These are phyloP conservation scores for Zygoascus meyerae DNA, from an alignment of 1,139 yeast species.

Conservation along the genomic window DNA sequence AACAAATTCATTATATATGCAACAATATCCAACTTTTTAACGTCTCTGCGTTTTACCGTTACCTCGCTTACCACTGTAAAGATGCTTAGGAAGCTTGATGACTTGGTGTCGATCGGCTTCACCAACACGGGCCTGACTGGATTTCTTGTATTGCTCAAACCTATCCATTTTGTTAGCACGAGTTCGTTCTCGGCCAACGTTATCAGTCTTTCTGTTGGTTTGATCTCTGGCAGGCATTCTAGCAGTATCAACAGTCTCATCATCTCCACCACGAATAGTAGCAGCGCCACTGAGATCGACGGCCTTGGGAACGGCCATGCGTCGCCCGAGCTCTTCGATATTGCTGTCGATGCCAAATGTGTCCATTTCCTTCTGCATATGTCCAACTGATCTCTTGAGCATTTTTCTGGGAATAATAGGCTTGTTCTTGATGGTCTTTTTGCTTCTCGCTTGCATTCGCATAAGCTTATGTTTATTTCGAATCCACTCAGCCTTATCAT, in stretches of 20 bases:
- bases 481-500: conserved; percentile 90
- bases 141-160: conserved; percentile 88
- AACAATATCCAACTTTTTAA: conserved; percentile 28
- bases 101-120: conserved; percentile 92
- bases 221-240: conserved; percentile 51
- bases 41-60: conserved; percentile 68
- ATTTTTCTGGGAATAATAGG: conserved; percentile 93
- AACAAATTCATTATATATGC: too few relatives aligned
- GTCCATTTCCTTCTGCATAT: conserved; percentile 86
- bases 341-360: conserved; percentile 83
- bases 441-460: conserved; percentile 81
- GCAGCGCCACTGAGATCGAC: conserved; percentile 63
- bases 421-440: conserved; percentile 81
- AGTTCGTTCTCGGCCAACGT: conserved; percentile 62
- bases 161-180: conserved; percentile 86
- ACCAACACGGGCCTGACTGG: conserved; percentile 87
- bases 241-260: conserved; percentile 27
- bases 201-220: conserved; percentile 72
- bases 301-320: conserved; percentile 38
- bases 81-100: conserved; percentile 84
- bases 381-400: conserved; percentile 64
- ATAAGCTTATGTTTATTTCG: conserved; percentile 91
- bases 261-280: conserved; percentile 52
- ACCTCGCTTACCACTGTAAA: conserved; percentile 95
- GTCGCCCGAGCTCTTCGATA: conserved; percentile 17